Evolutionary conservation across 495 filamentous ascomycete species (phyloP), one percentile per base, ranked within the genome.

Genomic region (Antarctomyces pellizariae): DNA sequence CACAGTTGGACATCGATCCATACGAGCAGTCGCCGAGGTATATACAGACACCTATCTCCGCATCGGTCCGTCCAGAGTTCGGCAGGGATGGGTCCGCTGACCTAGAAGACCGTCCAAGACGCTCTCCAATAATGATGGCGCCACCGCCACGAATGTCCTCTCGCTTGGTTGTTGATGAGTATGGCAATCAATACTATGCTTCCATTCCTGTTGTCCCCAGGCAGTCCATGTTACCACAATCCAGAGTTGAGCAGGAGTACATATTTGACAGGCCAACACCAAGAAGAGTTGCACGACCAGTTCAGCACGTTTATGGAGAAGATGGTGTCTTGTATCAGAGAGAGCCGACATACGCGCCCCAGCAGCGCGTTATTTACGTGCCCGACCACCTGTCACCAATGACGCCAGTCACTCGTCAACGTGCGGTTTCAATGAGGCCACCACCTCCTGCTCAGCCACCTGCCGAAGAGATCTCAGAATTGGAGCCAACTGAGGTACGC

Each of bases 101-200:
- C n/a, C n/a, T n/a, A n/a, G n/a, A n/a, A n/a, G n/a, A n/a, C n/a
- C 52, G 59, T 18, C 64, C 67, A 30, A 45, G 52, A 32, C 37
- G 42, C 4, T 40, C 57, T 4, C 48, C 50, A 15, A 46, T 54
- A 6, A 54, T 68, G 33, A 59, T 68, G 41, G 58, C 62, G 16
- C 64, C 72, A 15, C 55, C 62, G 14, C 56, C 56, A 13, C 58
- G 63, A 1, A 6, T 23, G 7, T 33, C 49, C n/a, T 35, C 50
- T 18, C 62, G 73, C 25, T 64, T 77, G 31, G 48, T 78, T 23
- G 49, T 80, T 24, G 74, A 79, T 42, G 60, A 71, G 29, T 65
- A 62, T 46, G 75, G 75, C 13, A 67, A 67, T 31, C 58, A 75
- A 38, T 83, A 70, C 37, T 49, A 71, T 25, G 72, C 58, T 17